phyloP scores from a whole-genome alignment of 2,329 filamentous ascomycete genomes.

The Celoporthe dispersa region DNA sequence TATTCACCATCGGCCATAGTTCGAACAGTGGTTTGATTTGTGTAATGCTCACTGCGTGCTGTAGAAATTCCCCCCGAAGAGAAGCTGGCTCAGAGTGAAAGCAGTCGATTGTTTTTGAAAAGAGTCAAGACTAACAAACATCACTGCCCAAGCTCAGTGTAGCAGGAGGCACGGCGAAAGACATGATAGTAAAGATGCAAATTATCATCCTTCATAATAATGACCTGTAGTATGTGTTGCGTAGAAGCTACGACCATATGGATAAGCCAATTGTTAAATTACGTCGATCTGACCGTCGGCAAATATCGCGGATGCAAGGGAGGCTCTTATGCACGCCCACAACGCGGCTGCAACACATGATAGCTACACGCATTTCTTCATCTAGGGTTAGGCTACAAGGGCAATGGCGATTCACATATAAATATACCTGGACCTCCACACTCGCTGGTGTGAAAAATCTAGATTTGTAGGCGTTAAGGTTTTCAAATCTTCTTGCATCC shows the following conservation, averaged over 20 bases:
- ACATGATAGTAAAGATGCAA: too few species aligned
- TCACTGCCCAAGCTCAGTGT: too few species aligned
- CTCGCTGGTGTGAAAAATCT: background rate
- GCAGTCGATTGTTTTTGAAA: too few species aligned
- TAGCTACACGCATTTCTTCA: background rate
- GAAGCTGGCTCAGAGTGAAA: too few species aligned
- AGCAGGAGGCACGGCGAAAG: too few species aligned
- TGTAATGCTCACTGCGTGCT: too few species aligned
- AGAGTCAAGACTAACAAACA: too few species aligned
- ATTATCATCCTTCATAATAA: too few species aligned
- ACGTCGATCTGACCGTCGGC: background rate
- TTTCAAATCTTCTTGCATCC: background rate
- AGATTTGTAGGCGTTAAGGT: background rate
- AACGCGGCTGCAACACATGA: background rate
- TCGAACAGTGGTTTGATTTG: too few species aligned
- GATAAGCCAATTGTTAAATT: background rate
- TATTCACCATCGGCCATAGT: too few species aligned
- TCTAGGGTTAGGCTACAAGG: background rate
- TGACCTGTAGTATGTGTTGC: background rate
- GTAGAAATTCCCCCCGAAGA: too few species aligned
- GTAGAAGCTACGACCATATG: background rate
- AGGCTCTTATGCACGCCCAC: background rate
- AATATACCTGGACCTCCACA: background rate
- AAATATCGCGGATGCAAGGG: slow-evolving; percentile 1
- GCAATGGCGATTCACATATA: background rate